A percentile compares a stretch with the other conserved stretches of the same genome.
Conservation (phyloP, 768 basidiomycete genomes). For the Lentinula sp. region DNA sequence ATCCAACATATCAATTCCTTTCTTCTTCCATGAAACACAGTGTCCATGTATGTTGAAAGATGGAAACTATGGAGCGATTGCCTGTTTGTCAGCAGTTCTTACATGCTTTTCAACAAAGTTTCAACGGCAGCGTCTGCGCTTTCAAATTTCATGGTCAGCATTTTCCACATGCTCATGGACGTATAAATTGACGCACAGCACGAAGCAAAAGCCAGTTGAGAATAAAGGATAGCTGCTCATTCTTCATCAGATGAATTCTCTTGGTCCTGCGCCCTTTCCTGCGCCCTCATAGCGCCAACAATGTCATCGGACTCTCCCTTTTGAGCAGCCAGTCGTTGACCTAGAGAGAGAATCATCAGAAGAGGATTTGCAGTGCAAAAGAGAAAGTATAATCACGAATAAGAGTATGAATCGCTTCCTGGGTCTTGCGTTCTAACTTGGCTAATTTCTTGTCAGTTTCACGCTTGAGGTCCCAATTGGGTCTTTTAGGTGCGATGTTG, state of each 20-base stretch:
- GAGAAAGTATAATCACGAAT: conserved; percentile 61
- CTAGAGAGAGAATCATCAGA: conserved; percentile 28
- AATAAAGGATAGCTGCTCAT: neutral
- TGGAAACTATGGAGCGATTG: too few species aligned
- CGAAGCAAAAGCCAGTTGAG: neutral
- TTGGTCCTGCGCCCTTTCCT: conserved; percentile 49
- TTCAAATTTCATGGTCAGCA: too few species aligned
- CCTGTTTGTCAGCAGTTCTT: too few species aligned
- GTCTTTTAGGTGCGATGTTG: conserved; percentile 95
- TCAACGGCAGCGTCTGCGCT: too few species aligned
- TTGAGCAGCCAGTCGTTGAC: conserved; percentile 73
- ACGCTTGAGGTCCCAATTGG: conserved; percentile 94
- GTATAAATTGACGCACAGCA: too few species aligned
- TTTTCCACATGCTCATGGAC: too few species aligned
- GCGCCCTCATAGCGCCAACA: conserved; percentile 78
- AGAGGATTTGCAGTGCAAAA: neutral
- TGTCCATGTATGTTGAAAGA: too few species aligned
- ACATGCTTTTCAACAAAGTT: too few species aligned
- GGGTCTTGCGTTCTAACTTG: conserved; percentile 86
- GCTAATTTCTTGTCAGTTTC: conserved; percentile 88
- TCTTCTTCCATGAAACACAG: too few species aligned
- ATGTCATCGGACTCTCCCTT: conserved; percentile 77
- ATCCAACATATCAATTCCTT: too few species aligned
- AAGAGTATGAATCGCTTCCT: conserved; percentile 86
- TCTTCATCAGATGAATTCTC: conserved; percentile 59